Base-by-base conservation (phyloP, 306 rosid genomes). In the Dalbergia oliveri region DNA sequence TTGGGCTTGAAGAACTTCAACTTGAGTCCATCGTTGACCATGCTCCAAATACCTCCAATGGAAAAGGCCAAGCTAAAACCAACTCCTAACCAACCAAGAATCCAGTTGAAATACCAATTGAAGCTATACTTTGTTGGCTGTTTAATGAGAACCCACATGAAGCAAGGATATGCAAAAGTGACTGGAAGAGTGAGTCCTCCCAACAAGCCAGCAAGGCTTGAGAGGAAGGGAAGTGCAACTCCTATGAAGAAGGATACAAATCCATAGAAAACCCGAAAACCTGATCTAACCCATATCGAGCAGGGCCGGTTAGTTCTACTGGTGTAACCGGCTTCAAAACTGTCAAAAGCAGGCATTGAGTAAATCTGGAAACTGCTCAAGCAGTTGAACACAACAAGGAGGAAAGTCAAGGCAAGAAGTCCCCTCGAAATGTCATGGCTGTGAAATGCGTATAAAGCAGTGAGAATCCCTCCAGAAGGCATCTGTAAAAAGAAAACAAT, bases 111-210 rank as follows among this genome's bases (percentile, higher is more conserved):
- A 56, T 95, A 95, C 99, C 99, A 95, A 80, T 84, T 95, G 81
- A 95, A 95, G 86, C 97, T 91, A 85, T 86, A 93, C 72, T 91
- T 93, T 16, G 94, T 57, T 54, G 99, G 99, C 84, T 88, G 91
- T 58, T 95, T 95, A 6, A 95, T 91, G 72, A 95, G 98, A 81
- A 95, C 93, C 99, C 99, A 95, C 99, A 95, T 95, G 93, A 95
- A 95, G 87, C 99, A 95, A 80, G 99, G 99, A 86, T 95, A 93
- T 58, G 99, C 99, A 75, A 95, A 95, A 18, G 99, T 93, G 85
- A 95, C 98, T 0, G 99, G 99, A 69, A 95, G 99, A 18, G 99
- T 95, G 61, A 95, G 97, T 72, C 99, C 99, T 83, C 99, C 99
- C 19, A 95, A 62, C 58, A 95, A 88, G 56, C 99, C 99, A 18